phyloP scores from a whole-genome alignment of 1,284 basidiomycete species.

The Ganoderma multipileum region DNA sequence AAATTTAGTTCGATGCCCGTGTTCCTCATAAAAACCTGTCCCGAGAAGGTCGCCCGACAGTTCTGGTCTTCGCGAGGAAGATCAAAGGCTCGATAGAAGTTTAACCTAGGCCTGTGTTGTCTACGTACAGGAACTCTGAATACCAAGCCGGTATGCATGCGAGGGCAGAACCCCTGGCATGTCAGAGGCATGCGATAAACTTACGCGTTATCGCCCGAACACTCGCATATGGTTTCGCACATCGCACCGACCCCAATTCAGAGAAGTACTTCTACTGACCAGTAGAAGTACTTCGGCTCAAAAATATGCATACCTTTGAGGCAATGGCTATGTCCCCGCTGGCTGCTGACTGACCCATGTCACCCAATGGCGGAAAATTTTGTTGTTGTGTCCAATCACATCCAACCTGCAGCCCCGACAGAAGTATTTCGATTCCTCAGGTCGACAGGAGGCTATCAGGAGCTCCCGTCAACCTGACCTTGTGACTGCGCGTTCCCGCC shows the following conservation, averaged over 20 bases:
- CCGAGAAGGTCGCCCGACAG: background rate
- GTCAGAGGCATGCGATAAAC: background rate
- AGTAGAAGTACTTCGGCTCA: conserved; percentile 8
- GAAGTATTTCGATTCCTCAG: conserved; percentile 4
- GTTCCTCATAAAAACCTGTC: background rate
- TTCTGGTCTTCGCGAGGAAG: conserved; percentile 5
- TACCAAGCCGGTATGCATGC: too few relatives aligned
- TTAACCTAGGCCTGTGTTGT: background rate
- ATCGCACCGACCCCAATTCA: conserved; percentile 5
- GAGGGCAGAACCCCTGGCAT: background rate
- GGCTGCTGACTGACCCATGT: background rate
- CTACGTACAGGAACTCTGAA: background rate
- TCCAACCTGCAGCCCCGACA: background rate
- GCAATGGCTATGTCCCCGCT: background rate
- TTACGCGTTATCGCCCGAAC: background rate
- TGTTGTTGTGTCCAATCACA: background rate
- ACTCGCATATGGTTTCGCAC: conserved; percentile 2
- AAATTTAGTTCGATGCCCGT: conserved; percentile 1
- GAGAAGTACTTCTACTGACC: conserved; percentile 7
- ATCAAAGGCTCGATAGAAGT: conserved; percentile 6
- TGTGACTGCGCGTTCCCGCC: conserved; percentile 1
- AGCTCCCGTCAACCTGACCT: background rate
- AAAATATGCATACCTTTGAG: conserved; percentile 4
- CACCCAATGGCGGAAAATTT: background rate
- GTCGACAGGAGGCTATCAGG: conserved; percentile 1